Base-by-base conservation (phyloP, 1,284 basidiomycete genomes). In the Sanguinoderma infundibulare region DNA sequence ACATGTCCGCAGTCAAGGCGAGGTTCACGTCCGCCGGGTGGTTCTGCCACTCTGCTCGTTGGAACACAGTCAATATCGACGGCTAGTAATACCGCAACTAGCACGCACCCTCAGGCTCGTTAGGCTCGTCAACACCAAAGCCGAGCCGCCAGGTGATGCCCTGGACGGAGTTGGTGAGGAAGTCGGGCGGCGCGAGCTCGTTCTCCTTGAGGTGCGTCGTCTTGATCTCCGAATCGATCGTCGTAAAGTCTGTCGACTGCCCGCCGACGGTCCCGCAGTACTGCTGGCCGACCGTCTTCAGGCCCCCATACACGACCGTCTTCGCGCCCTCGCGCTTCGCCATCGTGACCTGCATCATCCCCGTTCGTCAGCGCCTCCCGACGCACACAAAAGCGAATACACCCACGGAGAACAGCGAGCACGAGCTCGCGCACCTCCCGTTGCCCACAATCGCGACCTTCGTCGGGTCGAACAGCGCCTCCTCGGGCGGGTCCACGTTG, bases 81-180 rank as follows among this genome's bases (percentile, higher is more conserved):
- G 10, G 20, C 34, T 35, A 24, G 38, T 24, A 49, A 5, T 32
- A 30, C 17, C 17, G 15, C 12, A 34, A 30, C 22, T 4, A 15
- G 1, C 5, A 68, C 75, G 34, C 62, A 83, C 83, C 84, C 79
- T 87, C 86, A 6, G 85, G 85, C 69, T 82, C 73, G 24, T 74
- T 70, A 7, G 79, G 74, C 69, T 86, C 74, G 53, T 82, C 74
- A 51, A 87, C 76, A 3, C 85, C 85, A 68, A 82, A 87, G 1
- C 80, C 85, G n/a, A 88, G 77, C 56, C 85, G 75, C 84, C 85
- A 88, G 14, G 85, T 86, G 50, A 87, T 82, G 52, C 85, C 85
- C 72, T 85, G 81, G 5, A 84, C 74, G 59, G 80, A 83, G 70
- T 85, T 85, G 14, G 78, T 80, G 54, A 81, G 64, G 64, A 87